Evolutionary conservation across 2,329 filamentous ascomycete species (phyloP), one percentile per base, ranked within the genome.

Genomic region (Madurella fahalii): DNA sequence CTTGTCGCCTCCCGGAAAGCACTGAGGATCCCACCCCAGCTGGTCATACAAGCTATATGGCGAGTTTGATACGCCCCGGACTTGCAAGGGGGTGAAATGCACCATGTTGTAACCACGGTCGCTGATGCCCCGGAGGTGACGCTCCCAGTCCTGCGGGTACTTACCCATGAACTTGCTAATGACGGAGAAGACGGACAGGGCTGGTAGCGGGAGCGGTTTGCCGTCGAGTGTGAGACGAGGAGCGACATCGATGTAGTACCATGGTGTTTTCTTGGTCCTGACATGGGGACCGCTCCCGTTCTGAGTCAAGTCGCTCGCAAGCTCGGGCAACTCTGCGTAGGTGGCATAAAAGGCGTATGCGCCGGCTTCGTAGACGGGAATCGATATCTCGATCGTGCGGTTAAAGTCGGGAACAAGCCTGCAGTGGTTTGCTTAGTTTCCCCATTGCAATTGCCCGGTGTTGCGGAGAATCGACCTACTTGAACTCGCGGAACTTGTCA

Each of bases 141-240:
- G 87, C 68, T 96, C 84, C 92, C 93, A 99, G 65, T 96, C 89
- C 15, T 78, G 78, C 0, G 93, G 90, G 67, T 94, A 96, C 67
- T 86, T 85, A 59, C 94, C 94, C 90, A 99, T 95, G 74, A 96
- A 96, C 73, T 99, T 99, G 68, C 93, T 96, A 59, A 99, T 89
- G 53, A 93, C 81, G 11, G 94, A 97, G 73, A 96, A 95, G 61
- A 96, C 82, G 13, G 90, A 95, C 47, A 99, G 77, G 1, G 93
- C 90, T 62, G 94, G 85, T 63, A 97, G 78, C 1, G 94, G 92
- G 63, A 99, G 73, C 9, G 84, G 81, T 45, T 83, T 77, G 52
- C 86, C 85, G 52, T 90, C 86, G 54, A 97, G 80, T 11, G 79
- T 83, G 62, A 99, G 78, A 31, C 81, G 81, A 0, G 95, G 94